phyloP scores from a whole-genome alignment of 129 eudicot species.

The Flaveria bidentis region DNA sequence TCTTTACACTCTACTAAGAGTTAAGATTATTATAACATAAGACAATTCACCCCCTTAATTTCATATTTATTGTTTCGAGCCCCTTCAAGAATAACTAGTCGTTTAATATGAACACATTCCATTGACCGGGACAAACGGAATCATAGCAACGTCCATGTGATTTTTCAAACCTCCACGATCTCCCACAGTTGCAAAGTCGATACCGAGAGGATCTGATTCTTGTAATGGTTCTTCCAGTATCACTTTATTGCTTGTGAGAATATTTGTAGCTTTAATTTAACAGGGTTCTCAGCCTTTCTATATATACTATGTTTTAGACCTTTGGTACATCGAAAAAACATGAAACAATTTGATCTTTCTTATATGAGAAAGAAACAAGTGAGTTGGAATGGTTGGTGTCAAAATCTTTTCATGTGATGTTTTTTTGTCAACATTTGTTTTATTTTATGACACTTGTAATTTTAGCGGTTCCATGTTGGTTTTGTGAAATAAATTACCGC shows the following conservation, averaged over 20 bases:
- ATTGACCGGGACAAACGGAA: not conserved
- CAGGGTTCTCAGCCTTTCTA: no score
- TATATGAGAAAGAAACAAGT: no score
- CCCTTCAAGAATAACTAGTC: not conserved
- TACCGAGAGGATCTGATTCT: slow-evolving; percentile 2
- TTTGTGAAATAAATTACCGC: no score
- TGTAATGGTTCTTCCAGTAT: not conserved
- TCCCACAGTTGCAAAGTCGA: not conserved
- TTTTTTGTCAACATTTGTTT: no score
- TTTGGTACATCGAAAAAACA: no score
- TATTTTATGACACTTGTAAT: no score
- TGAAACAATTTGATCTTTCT: no score
- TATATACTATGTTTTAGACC: no score
- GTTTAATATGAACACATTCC: slow-evolving; percentile 4
- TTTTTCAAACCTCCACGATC: slow-evolving; percentile 6
- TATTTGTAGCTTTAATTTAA: not conserved
- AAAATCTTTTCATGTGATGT: no score
- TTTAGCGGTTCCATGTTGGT: no score
- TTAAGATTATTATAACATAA: not conserved
- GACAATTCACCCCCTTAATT: slow-evolving; percentile 11
- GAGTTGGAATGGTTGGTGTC: no score
- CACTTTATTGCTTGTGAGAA: not conserved
- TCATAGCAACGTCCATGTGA: not conserved
- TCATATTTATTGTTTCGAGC: not conserved
- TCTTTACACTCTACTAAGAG: slow-evolving; percentile 25